Conservation (phyloP, 805 yeast species). For the Kazachstania africana region DNA sequence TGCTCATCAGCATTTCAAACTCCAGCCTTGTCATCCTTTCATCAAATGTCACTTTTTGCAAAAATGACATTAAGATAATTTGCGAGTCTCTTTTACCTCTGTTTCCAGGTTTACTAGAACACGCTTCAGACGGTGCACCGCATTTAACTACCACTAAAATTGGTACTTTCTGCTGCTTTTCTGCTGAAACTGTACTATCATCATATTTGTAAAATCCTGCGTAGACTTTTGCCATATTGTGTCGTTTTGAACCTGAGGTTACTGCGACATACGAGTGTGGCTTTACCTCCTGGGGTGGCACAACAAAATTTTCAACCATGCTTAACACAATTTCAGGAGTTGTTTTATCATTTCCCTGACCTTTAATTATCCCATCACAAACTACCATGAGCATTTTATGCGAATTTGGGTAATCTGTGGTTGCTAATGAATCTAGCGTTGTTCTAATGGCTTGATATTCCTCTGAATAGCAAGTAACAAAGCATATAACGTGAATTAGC, state of each 20-base stretch:
- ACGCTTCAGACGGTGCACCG: conserved; percentile 73
- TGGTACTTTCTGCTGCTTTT: conserved; percentile 80
- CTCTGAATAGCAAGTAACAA: conserved; percentile 93
- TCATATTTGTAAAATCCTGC: conserved; percentile 88
- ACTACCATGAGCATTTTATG: conserved; percentile 78
- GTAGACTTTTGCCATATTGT: conserved; percentile 94
- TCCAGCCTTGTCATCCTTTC: conserved; percentile 92
- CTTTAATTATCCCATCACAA: conserved; percentile 94
- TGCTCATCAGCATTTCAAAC: conserved; percentile 58
- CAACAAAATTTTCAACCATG: conserved; percentile 73
- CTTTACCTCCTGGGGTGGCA: conserved; percentile 61
- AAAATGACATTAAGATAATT: conserved; percentile 78
- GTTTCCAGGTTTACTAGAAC: conserved; percentile 72
- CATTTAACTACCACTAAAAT: conserved; percentile 70
- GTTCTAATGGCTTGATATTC: conserved; percentile 77
- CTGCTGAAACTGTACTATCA: conserved; percentile 59
- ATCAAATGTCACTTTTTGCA: conserved; percentile 79
- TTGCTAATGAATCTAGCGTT: conserved; percentile 81
- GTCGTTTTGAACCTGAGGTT: conserved; percentile 88
- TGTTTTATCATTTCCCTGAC: conserved; percentile 76
- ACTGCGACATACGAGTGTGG: conserved; percentile 91
- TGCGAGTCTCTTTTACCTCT: conserved; percentile 96
- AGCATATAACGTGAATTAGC: conserved; percentile 56
- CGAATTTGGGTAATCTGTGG: conserved; percentile 91
- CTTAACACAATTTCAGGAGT: conserved; percentile 85